These are phyloP conservation scores for Exserohilum turcica DNA, from an alignment of 2,329 filamentous ascomycete species.

Conservation along the genomic window DNA sequence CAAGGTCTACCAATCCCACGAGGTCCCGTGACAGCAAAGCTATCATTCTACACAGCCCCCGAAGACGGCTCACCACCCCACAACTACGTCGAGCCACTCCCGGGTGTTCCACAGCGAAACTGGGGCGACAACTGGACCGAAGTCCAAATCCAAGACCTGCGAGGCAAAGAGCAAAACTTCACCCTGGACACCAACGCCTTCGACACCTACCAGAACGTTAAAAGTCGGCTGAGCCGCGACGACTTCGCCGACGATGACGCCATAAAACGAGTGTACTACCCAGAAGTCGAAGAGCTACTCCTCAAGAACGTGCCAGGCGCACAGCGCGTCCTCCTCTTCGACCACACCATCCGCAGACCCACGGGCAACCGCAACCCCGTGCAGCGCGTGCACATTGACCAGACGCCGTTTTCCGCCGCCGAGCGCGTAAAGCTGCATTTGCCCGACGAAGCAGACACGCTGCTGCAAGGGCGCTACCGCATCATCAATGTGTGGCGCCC, in stretches of 20 bases:
- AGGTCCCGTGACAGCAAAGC: constrained; percentile 30
- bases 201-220: constrained; percentile 63
- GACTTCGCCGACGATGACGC: constrained; percentile 70
- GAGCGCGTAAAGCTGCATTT: constrained; percentile 72
- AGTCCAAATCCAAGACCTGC: constrained; percentile 72
- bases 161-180: constrained; percentile 70
- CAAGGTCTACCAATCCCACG: constrained; percentile 39
- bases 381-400: constrained; percentile 78
- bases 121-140: constrained; percentile 56
- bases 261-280: constrained; percentile 78
- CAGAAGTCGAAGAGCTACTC: constrained; percentile 77
- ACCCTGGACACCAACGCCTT: constrained; percentile 77
- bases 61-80: constrained; percentile 36
- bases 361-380: constrained; percentile 71
- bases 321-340: constrained; percentile 74
- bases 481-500: constrained; percentile 88
- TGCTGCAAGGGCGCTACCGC: constrained; percentile 72
- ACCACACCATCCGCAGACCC: constrained; percentile 83
- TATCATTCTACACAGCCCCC: constrained; percentile 39
- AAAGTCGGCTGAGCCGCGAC: constrained; percentile 59
- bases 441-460: constrained; percentile 66
- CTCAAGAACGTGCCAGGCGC: constrained; percentile 69
- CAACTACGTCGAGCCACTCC: constrained; percentile 66
- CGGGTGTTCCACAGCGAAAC: constrained; percentile 70
- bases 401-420: constrained; percentile 69